phyloP scores from a whole-genome alignment of 208 protist genomes.

The Entamoeba nuttalli region DNA sequence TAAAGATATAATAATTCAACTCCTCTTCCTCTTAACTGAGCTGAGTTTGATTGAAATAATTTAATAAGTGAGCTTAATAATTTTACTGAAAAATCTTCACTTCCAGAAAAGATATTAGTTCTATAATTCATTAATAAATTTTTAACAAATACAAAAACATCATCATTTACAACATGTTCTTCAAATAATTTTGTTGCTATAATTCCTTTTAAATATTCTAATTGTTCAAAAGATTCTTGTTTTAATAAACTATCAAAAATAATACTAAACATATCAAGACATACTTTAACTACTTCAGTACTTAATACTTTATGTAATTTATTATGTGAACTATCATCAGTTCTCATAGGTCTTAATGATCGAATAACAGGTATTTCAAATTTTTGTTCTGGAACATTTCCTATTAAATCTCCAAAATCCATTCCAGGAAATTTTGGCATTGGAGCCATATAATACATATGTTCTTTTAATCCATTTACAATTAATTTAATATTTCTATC shows the following conservation, averaged over 20 bases:
- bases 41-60: neutral
- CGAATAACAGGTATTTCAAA: neutral
- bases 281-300: neutral
- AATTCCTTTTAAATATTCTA: neutral
- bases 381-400: neutral
- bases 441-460: neutral
- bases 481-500: neutral
- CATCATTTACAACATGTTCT: neutral
- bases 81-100: neutral
- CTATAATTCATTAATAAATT: neutral
- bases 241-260: neutral
- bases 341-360: neutral
- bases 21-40: neutral
- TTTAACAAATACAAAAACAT: neutral
- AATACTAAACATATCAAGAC: neutral
- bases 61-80: neutral
- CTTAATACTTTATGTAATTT: neutral
- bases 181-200: neutral
- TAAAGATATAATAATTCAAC: neutral
- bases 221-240: neutral
- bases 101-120: neutral
- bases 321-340: neutral
- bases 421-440: neutral
- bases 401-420: neutral
- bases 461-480: neutral